Evolutionary conservation across 1,284 basidiomycete genomes (phyloP), one percentile per base, ranked within the genome.

Genomic region (Mycena citricolor): DNA sequence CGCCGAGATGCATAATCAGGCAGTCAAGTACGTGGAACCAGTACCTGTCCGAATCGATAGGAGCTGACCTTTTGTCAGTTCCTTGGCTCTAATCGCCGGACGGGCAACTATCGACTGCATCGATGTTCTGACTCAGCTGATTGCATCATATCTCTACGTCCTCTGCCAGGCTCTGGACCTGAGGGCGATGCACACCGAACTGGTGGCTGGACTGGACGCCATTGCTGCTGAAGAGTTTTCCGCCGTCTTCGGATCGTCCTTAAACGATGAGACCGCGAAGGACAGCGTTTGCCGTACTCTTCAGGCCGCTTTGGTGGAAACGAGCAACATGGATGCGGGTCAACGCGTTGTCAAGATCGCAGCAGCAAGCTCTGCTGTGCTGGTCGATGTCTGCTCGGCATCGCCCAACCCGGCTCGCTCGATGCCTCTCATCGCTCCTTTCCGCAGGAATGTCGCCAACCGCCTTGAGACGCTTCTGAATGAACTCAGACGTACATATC

Each of bases 1-100:
- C 5, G 87, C 87, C 1, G 88, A 90, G 64, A 87, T 90, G 83
- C 86, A 90, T 57, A 92, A 92, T 57, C 89, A 90, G 62, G 83
- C 86, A 26, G 74, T 91, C 59, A 90, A 89, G 35, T 37, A 26
- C 35, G 35, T 16, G 14, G 5, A 14, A 22, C 21, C 28, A 3
- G 16, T n/a, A 25, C n/a, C 10, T 24, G 17, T 16, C 35, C 21
- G 8, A 13, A 37, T 17, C 5, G 10, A 17, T 14, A 17, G n/a
- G 41, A 8, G 47, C 43, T 51, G 21, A 55, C 49, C 11, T 32
- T 40, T 42, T 12, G 3, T 39, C 49, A 89, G 86, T 61, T 90
- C 87, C 5, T 68, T 91, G 40, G 88, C 88, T 1, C 70, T 91
- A 46, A 79, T 90, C 44, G 88, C 86, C 24, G 86, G 81, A 17